phyloP scores from a whole-genome alignment of 306 rosid genomes.

The Vachellia collinsii region DNA sequence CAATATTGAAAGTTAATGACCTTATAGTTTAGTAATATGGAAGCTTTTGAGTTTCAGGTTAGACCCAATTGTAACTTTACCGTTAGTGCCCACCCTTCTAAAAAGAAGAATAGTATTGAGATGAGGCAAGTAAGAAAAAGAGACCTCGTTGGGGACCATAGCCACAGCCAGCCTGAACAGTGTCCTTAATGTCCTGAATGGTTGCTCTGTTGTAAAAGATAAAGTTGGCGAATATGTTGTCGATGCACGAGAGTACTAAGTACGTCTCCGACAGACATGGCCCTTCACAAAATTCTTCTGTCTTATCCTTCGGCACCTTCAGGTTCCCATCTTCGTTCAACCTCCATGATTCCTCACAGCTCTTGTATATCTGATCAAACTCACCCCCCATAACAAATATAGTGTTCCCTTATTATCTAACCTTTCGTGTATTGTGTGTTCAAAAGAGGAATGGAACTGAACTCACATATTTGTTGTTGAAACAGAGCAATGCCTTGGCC shows the following conservation, averaged over 20 bases:
- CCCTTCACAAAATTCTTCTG: constrained; percentile 68
- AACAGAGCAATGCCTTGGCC: constrained; percentile 80
- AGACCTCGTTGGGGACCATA: constrained; percentile 79
- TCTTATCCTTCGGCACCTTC: constrained; percentile 52
- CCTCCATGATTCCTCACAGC: constrained; percentile 76
- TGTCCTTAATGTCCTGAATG: constrained; percentile 59
- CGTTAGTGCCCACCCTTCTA: too few species aligned
- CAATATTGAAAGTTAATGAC: too few species aligned
- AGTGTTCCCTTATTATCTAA: not conserved
- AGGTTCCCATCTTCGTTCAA: constrained; percentile 61
- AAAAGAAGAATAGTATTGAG: not conserved
- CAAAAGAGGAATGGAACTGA: not conserved
- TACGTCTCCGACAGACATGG: constrained; percentile 77
- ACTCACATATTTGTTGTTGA: constrained; percentile 76
- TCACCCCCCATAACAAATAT: not conserved
- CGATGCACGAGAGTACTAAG: constrained; percentile 70
- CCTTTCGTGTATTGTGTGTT: not conserved
- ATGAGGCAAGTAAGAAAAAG: not conserved
- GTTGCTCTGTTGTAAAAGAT: constrained; percentile 80
- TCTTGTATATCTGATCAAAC: constrained; percentile 59
- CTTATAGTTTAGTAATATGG: not conserved
- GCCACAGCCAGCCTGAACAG: constrained; percentile 73
- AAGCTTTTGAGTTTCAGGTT: too few species aligned
- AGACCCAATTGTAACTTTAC: too few species aligned
- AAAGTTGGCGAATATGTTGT: constrained; percentile 60